Evolutionary conservation across 192 early-diverging fungal genomes (phyloP), one percentile per base, ranked within the genome.

Genomic region (Geranomyces variabilis): DNA sequence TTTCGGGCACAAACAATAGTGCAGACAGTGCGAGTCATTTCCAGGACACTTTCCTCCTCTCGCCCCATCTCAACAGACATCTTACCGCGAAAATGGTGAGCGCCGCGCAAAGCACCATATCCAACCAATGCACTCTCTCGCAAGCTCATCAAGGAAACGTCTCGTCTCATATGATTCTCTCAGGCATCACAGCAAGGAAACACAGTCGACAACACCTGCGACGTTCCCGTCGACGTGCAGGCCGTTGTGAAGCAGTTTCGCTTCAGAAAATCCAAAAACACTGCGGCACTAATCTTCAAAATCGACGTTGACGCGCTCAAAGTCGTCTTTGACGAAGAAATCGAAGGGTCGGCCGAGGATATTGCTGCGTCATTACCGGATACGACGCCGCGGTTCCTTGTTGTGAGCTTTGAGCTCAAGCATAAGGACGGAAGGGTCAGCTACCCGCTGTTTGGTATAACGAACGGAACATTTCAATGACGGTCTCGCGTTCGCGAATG

Each of bases 371-470:
- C 48, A 22, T 70, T 82, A n/a, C 80, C 80, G 21, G 81, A 83
- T n/a, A 66, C 67, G n/a, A 63, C 73, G 1, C 78, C 81, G n/a
- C 53, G 81, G 33, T 83, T 75, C 66, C 55, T 83, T 9, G 70
- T 83, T 1, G 26, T 80, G 46, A 63, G 65, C 55, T 83, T 60
- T 49, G 71, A 80, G 63, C 66, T 80, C 43, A 69, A 75, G 44
- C 74, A 74, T 34, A 62, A 76, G 30, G 81, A 88, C 70, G 92
- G 91, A 15, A 85, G 93, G 7, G 77, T 86, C 17, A 88, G 86
- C 9, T 94, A 86, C 46, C 94, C 94, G 0, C 77, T 95, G 24
- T 83, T 92, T 3, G 88, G 91, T 60, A 74, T n/a, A 91, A 17
- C n/a, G 24, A 4, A 53, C 51, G 51, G 3, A 24, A 26, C 46